phyloP scores from a whole-genome alignment of 1,284 basidiomycete species.

The Limonomyces culmigenus region DNA sequence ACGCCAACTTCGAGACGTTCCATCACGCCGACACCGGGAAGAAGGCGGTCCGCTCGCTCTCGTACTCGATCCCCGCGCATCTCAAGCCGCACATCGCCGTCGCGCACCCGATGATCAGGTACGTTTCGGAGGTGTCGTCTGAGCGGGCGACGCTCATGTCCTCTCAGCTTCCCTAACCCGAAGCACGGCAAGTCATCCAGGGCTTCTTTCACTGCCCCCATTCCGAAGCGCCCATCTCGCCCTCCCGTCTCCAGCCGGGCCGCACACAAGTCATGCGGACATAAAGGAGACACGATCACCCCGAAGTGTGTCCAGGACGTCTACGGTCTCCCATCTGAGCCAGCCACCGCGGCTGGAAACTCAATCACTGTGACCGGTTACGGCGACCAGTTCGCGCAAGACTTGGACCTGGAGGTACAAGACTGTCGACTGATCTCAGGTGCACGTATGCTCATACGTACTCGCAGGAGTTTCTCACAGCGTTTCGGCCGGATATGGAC shows the following conservation, averaged over 20 bases:
- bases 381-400: conserved; percentile 10
- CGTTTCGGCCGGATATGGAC: conserved; percentile 9
- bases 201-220: too few relatives aligned
- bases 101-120: conserved; percentile 13
- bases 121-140: conserved; percentile 4
- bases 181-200: too few relatives aligned
- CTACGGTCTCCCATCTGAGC: conserved; percentile 12
- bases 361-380: conserved; percentile 11
- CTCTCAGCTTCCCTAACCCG: conserved; percentile 3
- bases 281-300: conserved; percentile 8
- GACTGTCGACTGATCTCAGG: too few relatives aligned
- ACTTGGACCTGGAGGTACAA: conserved; percentile 7
- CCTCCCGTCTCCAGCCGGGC: background rate
- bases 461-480: conserved; percentile 8
- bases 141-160: too few relatives aligned
- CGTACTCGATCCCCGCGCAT: conserved; percentile 18
- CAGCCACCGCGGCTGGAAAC: conserved; percentile 8
- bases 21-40: conserved; percentile 14
- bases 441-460: too few relatives aligned
- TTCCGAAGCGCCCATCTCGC: background rate
- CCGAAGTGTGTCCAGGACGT: conserved; percentile 11
- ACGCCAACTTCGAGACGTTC: conserved; percentile 17
- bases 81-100: conserved; percentile 17
- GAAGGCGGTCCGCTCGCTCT: conserved; percentile 16
- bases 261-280: background rate